A percentile compares a stretch with the other conserved stretches of the same genome.
Evolutionary conservation across 371 early-diverging fungal species (phyloP).

Genomic region (Rhizomucor miehei): DNA sequence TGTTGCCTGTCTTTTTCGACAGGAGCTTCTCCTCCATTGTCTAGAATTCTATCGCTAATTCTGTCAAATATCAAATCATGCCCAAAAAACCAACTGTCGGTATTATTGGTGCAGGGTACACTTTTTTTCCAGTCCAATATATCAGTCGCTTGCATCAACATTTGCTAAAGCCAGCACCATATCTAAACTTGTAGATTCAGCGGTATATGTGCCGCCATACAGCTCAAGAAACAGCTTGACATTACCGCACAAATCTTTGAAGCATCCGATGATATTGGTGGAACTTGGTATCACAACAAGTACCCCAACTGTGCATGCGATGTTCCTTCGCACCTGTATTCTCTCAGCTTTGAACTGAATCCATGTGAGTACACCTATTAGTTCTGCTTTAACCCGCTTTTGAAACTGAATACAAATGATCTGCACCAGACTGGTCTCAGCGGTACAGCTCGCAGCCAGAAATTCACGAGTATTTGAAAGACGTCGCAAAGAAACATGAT

Average conservation of each 20-base stretch:
- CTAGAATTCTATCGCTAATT: too few species aligned
- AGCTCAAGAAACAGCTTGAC: constrained; percentile 47
- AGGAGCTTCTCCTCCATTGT: too few species aligned
- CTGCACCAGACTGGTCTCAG: constrained; percentile 44
- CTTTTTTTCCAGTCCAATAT: too few species aligned
- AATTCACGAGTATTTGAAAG: constrained; percentile 47
- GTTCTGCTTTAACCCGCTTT: too few species aligned
- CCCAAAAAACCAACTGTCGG: constrained; percentile 6
- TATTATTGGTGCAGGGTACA: constrained; percentile 24
- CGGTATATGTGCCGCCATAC: constrained; percentile 56
- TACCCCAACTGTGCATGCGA: constrained; percentile 66
- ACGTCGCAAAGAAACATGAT: constrained; percentile 43
- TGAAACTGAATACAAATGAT: too few species aligned
- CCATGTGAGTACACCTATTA: constrained; percentile 32
- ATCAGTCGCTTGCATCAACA: too few species aligned
- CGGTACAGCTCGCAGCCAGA: constrained; percentile 38
- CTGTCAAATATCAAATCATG: too few species aligned
- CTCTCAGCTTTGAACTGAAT: constrained; percentile 44
- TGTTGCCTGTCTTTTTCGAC: too few species aligned
- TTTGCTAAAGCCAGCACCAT: not conserved
- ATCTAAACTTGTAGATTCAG: constrained; percentile 38
- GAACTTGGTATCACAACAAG: constrained; percentile 56
- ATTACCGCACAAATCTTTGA: constrained; percentile 51
- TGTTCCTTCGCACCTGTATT: constrained; percentile 54
- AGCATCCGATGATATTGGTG: constrained; percentile 48